Evolutionary conservation across 2,329 filamentous ascomycete genomes (phyloP).

Genomic region (Cladosporium sp.): DNA sequence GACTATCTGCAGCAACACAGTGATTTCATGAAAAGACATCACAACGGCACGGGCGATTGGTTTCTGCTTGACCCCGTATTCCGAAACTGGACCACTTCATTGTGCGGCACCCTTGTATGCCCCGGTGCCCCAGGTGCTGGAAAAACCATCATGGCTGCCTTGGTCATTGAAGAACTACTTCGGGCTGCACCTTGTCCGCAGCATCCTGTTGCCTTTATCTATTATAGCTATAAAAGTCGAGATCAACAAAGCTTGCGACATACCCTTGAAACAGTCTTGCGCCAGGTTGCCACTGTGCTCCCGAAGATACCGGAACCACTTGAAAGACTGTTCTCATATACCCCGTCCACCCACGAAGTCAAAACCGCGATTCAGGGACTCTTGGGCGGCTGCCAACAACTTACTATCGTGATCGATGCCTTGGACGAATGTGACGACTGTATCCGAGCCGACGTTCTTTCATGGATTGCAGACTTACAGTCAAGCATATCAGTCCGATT

Average conservation of each 20-base stretch:
- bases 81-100: not conserved
- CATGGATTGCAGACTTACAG: not conserved
- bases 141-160: slow-evolving; percentile 5
- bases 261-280: not conserved
- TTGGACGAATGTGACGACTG: not conserved
- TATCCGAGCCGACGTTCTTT: not conserved
- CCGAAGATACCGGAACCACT: not conserved
- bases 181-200: not conserved
- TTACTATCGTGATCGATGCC: not conserved
- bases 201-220: not conserved
- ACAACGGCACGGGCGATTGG: not conserved
- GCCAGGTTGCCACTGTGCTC: not conserved
- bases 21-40: not conserved
- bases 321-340: too few species aligned
- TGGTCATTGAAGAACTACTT: slow-evolving; percentile 4
- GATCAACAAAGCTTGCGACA: not conserved
- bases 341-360: not conserved
- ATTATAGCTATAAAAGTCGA: slow-evolving; percentile 3
- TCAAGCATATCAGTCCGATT: not conserved
- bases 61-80: not conserved
- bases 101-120: not conserved
- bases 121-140: slow-evolving; percentile 4
- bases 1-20: slow-evolving; percentile 3
- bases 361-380: not conserved
- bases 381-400: too few species aligned